These are phyloP conservation scores for Solanum chaucha DNA, from an alignment of 257 asterid species.

Conservation along the genomic window DNA sequence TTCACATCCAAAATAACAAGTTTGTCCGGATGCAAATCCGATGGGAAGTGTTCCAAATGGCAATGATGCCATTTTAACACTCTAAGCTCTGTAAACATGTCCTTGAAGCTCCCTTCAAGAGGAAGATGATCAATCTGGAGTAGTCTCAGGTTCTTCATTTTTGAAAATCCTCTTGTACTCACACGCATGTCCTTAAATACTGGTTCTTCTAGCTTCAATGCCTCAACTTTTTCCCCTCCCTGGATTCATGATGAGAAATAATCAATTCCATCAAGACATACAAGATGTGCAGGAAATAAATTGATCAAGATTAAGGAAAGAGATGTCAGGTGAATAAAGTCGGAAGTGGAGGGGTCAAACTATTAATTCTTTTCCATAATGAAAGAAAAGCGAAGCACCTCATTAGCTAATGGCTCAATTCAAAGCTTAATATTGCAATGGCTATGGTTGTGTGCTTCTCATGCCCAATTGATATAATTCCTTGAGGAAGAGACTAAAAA, in stretches of 20 bases:
- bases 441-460: neutral
- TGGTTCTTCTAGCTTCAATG: neutral
- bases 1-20: neutral
- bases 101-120: neutral
- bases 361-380: neutral
- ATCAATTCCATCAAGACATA: neutral
- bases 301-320: neutral
- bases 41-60: neutral
- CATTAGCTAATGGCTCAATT: neutral
- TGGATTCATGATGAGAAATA: neutral
- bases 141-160: neutral
- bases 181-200: neutral
- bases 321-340: neutral
- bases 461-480: neutral
- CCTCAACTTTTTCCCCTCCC: neutral
- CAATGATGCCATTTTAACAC: neutral
- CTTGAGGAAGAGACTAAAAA: neutral
- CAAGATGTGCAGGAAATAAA: neutral
- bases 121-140: neutral
- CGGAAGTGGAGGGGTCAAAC: neutral
- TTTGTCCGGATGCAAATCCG: neutral
- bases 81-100: neutral
- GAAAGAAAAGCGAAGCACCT: neutral
- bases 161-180: neutral
- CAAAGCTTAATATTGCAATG: neutral